Evolutionary conservation across 2,329 filamentous ascomycete species (phyloP).

Genomic region (Cyanodermella asteris): DNA sequence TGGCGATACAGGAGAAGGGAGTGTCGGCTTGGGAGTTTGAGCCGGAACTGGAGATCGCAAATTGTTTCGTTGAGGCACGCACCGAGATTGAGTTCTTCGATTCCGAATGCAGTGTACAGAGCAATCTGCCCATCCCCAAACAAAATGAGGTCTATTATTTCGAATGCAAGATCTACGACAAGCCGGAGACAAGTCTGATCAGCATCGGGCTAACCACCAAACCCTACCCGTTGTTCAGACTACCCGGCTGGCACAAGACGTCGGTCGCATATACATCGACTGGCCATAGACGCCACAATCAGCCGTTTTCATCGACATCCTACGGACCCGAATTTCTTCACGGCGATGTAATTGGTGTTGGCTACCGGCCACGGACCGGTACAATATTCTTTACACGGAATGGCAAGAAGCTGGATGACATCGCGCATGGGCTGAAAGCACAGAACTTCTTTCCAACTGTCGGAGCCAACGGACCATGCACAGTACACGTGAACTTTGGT

Average conservation of each 20-base stretch:
- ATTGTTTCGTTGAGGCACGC: conserved; percentile 89
- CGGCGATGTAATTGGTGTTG: conserved; percentile 87
- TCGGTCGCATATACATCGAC: conserved; percentile 81
- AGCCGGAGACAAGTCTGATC: conserved; percentile 68
- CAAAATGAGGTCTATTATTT: conserved; percentile 99
- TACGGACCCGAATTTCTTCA: conserved; percentile 77
- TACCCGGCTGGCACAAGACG: conserved; percentile 83
- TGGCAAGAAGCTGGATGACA: conserved; percentile 89
- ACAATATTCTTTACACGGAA: conserved; percentile 97
- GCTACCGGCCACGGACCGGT: conserved; percentile 82
- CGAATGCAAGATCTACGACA: conserved; percentile 97
- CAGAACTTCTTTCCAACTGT: conserved; percentile 96
- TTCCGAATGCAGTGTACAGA: conserved; percentile 90
- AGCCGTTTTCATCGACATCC: conserved; percentile 58
- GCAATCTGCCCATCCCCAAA: conserved; percentile 88
- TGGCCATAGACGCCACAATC: conserved; percentile 73
- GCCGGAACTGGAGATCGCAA: conserved; percentile 94
- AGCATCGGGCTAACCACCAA: conserved; percentile 93
- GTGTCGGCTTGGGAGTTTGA: conserved; percentile 99
- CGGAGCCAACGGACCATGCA: conserved; percentile 84
- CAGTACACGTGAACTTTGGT: conserved; percentile 90
- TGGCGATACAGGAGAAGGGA: conserved; percentile 96
- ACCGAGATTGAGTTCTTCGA: conserved; percentile 99
- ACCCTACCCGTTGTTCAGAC: conserved; percentile 80
- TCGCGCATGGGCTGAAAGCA: conserved; percentile 74